Conservation (phyloP, 31 red algal species). For the Bonnemaisonia californica region DNA sequence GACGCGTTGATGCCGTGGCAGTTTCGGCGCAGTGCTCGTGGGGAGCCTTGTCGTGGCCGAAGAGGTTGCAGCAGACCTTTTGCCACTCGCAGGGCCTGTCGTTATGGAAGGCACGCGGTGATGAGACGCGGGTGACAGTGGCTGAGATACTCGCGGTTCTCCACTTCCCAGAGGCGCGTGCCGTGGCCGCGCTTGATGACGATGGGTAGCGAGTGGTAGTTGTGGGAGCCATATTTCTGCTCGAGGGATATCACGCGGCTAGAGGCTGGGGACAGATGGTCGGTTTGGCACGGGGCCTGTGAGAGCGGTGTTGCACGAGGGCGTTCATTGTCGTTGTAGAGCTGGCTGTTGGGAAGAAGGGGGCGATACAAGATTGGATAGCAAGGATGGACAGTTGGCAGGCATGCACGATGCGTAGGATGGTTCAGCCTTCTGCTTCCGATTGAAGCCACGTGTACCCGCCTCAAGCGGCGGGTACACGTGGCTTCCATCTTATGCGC, state of each 20-base stretch:
- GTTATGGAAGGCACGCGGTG: slow-evolving; percentile 95
- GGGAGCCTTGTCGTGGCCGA: slow-evolving; percentile 87
- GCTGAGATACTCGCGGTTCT: slow-evolving; percentile 80
- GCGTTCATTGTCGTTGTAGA: no score
- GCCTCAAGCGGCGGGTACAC: no score
- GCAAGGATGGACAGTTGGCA: no score
- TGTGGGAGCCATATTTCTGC: slow-evolving; percentile 73
- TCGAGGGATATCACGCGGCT: slow-evolving; percentile 63
- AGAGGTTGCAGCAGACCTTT: slow-evolving; percentile 56
- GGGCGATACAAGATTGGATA: no score
- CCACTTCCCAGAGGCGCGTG: slow-evolving; percentile 87
- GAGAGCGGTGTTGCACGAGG: no score
- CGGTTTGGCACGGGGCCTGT: neutral
- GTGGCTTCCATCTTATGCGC: no score
- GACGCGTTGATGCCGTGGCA: slow-evolving; percentile 92
- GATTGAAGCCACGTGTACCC: no score
- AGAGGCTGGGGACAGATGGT: slow-evolving; percentile 27
- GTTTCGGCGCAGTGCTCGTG: slow-evolving; percentile 97
- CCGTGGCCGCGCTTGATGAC: slow-evolving; percentile 82
- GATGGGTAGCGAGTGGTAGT: slow-evolving; percentile 96
- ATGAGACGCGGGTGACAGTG: slow-evolving; percentile 95
- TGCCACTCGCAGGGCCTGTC: slow-evolving; percentile 78
- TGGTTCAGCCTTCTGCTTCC: no score
- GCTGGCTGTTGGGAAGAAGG: no score
- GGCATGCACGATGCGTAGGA: no score